Evolutionary conservation across 768 basidiomycete genomes (phyloP).

Genomic region (Boletus rufocinnamomeus): DNA sequence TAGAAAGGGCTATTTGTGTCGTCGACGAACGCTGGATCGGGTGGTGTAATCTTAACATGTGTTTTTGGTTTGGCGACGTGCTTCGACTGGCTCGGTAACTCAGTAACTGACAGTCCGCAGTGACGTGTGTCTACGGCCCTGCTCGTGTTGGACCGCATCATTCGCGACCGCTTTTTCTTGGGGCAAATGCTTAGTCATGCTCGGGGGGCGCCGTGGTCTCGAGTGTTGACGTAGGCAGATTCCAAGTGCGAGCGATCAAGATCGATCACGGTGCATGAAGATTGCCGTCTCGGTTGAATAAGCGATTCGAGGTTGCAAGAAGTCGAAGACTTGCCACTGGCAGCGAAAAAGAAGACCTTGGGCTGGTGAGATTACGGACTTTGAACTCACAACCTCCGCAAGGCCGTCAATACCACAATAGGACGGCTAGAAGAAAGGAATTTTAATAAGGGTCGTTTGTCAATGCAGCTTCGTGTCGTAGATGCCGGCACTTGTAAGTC

Average conservation of each 20-base stretch:
- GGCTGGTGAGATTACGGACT: too few species aligned
- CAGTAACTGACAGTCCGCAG: not conserved
- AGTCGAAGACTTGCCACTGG: not conserved
- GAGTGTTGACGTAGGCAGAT: not conserved
- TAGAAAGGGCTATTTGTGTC: not conserved
- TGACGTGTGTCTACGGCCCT: too few species aligned
- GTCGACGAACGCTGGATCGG: not conserved
- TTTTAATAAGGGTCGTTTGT: too few species aligned
- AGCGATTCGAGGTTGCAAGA: not conserved
- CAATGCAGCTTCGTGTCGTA: too few species aligned
- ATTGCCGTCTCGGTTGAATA: not conserved
- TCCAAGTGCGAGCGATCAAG: not conserved
- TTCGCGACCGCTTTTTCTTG: too few species aligned
- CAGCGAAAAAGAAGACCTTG: too few species aligned
- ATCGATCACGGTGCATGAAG: not conserved
- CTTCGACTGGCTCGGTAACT: not conserved
- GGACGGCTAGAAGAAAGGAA: too few species aligned
- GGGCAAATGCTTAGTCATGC: too few species aligned
- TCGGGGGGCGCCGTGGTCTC: not conserved
- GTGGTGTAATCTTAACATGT: not conserved
- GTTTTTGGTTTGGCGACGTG: not conserved
- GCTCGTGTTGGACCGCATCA: too few species aligned
- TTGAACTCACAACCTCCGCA: too few species aligned
- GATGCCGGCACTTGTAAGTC: too few species aligned
- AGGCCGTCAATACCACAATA: too few species aligned